A percentile compares a stretch with the other conserved stretches of the same genome.
These are phyloP conservation scores for Chlamydomonas schloesseri DNA, from an alignment of 139 green algal genomes.

Conservation along the genomic window DNA sequence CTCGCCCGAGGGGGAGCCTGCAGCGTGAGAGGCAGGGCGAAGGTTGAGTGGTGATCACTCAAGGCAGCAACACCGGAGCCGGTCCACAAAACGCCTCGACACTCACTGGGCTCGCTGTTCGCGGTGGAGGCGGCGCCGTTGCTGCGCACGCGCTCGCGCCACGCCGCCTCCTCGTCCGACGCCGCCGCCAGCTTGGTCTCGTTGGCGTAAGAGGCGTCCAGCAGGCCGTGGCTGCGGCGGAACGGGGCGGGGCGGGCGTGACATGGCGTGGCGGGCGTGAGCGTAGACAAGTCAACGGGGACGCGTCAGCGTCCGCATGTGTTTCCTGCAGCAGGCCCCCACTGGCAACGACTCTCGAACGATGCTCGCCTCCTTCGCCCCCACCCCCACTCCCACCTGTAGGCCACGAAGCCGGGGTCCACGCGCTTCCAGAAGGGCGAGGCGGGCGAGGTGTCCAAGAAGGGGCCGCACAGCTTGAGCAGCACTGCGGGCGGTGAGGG, in stretches of 20 bases:
- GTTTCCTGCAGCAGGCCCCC: no score
- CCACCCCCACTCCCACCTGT: no score
- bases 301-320: no score
- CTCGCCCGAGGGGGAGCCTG: background rate
- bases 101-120: constrained; percentile 38
- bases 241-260: background rate
- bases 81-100: no score
- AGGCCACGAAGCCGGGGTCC: constrained; percentile 44
- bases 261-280: no score
- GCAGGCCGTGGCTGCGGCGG: background rate
- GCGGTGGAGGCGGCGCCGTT: constrained; percentile 2
- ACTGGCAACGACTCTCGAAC: no score
- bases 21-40: background rate
- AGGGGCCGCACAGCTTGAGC: constrained; percentile 88
- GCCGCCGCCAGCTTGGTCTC: constrained; percentile 77
- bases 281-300: no score
- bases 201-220: constrained; percentile 46
- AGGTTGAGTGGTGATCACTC: no score
- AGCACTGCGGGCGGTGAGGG: constrained; percentile 57
- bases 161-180: constrained; percentile 64
- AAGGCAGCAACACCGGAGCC: no score
- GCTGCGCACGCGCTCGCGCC: constrained; percentile 54
- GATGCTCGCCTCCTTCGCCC: no score
- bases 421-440: constrained; percentile 62
- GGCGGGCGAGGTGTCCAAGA: constrained; percentile 75